Conservation (phyloP, 805 yeast genomes). For the Peterozyma toletana region DNA sequence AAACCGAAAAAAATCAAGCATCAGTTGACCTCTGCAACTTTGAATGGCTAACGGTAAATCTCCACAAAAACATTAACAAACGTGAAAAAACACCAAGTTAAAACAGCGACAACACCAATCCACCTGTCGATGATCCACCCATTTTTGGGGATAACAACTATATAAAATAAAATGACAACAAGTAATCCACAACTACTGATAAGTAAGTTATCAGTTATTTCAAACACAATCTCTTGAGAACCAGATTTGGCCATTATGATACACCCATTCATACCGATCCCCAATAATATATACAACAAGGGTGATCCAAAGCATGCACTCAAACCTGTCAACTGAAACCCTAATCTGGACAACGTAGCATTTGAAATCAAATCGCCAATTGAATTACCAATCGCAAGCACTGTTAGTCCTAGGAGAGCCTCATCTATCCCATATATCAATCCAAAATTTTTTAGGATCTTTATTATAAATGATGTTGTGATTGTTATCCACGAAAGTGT, state of each 20-base stretch:
- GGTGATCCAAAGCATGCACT: conserved; percentile 53
- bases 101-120: conserved; percentile 27
- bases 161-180: conserved; percentile 28
- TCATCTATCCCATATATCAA: conserved; percentile 35
- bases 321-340: conserved; percentile 35
- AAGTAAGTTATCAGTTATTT: conserved; percentile 28
- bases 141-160: conserved; percentile 34
- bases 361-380: conserved; percentile 47
- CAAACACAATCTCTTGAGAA: conserved; percentile 20
- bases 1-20: too few species aligned
- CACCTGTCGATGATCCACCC: conserved; percentile 35
- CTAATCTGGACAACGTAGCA: conserved; percentile 29
- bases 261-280: conserved; percentile 41
- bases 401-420: conserved; percentile 38
- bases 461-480: conserved; percentile 21
- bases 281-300: conserved; percentile 37
- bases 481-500: conserved; percentile 21
- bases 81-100: conserved; percentile 23
- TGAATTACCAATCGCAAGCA: conserved; percentile 43
- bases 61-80: conserved; percentile 10
- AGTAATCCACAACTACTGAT: conserved; percentile 32
- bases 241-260: conserved; percentile 15
- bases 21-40: too few species aligned
- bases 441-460: conserved; percentile 35
- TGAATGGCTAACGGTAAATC: background rate